Conservation (phyloP, 179 eudicot genomes). For the Corrigiola litoralis region DNA sequence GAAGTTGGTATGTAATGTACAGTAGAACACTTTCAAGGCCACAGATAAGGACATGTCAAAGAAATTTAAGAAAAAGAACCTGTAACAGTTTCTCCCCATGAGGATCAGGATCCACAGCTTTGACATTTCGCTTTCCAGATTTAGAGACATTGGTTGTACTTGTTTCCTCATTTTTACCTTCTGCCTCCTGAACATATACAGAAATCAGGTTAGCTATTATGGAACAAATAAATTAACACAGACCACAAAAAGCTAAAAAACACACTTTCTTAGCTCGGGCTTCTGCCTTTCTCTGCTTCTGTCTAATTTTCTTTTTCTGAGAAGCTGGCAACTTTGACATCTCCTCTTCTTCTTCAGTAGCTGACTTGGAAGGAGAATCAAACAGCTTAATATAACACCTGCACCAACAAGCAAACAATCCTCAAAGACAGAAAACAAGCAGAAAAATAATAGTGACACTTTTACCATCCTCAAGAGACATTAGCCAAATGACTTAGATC, state of each 20-base stretch:
- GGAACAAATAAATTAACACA: constrained; percentile 3
- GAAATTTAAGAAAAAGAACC: constrained; percentile 37
- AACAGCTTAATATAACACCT: constrained; percentile 89
- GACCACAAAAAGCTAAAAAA: background rate
- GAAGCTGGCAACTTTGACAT: constrained; percentile 78
- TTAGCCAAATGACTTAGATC: background rate
- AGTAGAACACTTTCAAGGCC: background rate
- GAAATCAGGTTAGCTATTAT: constrained; percentile 5
- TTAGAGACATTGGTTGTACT: constrained; percentile 54
- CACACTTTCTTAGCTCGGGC: constrained; percentile 93
- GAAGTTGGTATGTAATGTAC: constrained; percentile 1
- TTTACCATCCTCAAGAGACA: background rate
- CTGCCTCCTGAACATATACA: constrained; percentile 66
- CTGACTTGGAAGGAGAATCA: constrained; percentile 84
- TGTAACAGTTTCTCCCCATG: constrained; percentile 83
- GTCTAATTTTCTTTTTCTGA: constrained; percentile 93
- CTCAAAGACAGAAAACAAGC: background rate
- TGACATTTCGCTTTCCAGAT: constrained; percentile 69
- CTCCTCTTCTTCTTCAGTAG: constrained; percentile 88
- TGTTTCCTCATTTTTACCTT: constrained; percentile 81
- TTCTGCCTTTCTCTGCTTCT: constrained; percentile 95
- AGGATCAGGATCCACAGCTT: constrained; percentile 92
- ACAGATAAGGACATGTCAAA: background rate
- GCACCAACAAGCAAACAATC: constrained; percentile 20
- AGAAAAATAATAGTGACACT: background rate